Base-by-base conservation (phyloP, 2,329 filamentous ascomycete genomes). In the Aspergillus quadricinctus region DNA sequence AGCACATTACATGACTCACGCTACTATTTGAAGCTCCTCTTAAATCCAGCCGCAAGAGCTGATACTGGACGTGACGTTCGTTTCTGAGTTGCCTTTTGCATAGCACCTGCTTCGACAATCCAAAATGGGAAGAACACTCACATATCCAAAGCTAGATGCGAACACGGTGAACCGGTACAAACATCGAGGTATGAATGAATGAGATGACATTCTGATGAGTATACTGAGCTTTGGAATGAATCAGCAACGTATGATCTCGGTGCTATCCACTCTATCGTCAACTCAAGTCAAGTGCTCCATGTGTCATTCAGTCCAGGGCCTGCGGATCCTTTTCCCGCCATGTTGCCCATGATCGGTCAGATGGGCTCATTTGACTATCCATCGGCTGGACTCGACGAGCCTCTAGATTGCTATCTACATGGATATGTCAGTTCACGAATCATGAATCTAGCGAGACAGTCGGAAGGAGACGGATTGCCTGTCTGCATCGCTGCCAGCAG, bases 261-360 rank as follows among this genome's bases (percentile, higher is more conserved):
- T 49, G 83, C 85, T 7, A 90, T 95, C 68, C 89, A 95, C 71
- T 71, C 75, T 56, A 88, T 95, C 66, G 78, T 96, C 73, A 92
- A 93, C 74, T 79, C 80, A 21, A 83, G 83, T n/a, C 85, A 84
- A 40, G 82, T 95, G 50, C 80, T 94, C 17, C 87, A 95, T 75
- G 86, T 95, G 65, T 91, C 90, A 61, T 95, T 95, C 80, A 83
- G 81, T 51, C 78, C 82, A 1, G 77, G 78, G 4, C 75, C 80
- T 0, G 75, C 79, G 48, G 83, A 85, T 53, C 86, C 88, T 1
- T 94, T 92, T 68, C 90, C 90, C 3, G 83, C 85, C 52, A 86
- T 88, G 53, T 80, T 96, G 1, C 91, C 91, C 59, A 93, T 95
- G 90, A 89, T 95, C 66, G 90, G 89, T 52, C 86, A 89, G 65